phyloP scores from a whole-genome alignment of 805 yeast species.

The Kazachstania kunashirensis region DNA sequence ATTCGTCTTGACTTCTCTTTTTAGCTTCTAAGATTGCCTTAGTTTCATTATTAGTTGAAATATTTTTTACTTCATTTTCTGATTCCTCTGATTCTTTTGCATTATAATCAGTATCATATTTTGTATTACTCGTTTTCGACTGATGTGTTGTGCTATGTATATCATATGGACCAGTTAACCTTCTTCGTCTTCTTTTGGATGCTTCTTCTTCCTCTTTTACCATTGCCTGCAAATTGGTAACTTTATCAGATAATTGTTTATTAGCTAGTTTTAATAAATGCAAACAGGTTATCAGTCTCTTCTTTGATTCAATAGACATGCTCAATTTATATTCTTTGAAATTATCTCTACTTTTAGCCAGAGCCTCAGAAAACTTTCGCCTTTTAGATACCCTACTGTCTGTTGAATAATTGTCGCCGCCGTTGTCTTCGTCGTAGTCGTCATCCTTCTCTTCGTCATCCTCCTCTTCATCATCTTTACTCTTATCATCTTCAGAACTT shows the following conservation, averaged over 20 bases:
- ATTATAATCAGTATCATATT: neutral
- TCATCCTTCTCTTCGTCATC: constrained; percentile 4
- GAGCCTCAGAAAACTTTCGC: constrained; percentile 30
- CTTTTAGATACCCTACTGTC: constrained; percentile 22
- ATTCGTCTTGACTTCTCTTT: too few species aligned
- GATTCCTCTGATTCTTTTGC: constrained; percentile 10
- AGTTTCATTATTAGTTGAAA: too few species aligned
- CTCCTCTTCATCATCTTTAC: constrained; percentile 12
- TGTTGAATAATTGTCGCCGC: neutral
- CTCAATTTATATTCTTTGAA: constrained; percentile 29
- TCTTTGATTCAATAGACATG: constrained; percentile 61
- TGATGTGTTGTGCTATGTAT: neutral
- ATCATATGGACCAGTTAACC: constrained; percentile 1
- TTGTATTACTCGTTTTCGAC: too few species aligned
- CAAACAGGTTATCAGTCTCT: constrained; percentile 66
- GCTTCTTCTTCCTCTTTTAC: constrained; percentile 38
- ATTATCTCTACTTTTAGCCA: constrained; percentile 30
- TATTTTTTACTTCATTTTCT: neutral
- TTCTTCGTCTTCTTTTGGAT: constrained; percentile 10
- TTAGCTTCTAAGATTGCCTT: too few species aligned
- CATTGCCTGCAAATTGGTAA: constrained; percentile 49
- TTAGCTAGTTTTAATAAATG: constrained; percentile 76
- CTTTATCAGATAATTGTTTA: constrained; percentile 58
- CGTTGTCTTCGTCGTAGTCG: neutral
- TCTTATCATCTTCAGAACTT: constrained; percentile 14